These are phyloP conservation scores for Agrostemma githago DNA, from an alignment of 148 eudicot genomes.

Conservation along the genomic window DNA sequence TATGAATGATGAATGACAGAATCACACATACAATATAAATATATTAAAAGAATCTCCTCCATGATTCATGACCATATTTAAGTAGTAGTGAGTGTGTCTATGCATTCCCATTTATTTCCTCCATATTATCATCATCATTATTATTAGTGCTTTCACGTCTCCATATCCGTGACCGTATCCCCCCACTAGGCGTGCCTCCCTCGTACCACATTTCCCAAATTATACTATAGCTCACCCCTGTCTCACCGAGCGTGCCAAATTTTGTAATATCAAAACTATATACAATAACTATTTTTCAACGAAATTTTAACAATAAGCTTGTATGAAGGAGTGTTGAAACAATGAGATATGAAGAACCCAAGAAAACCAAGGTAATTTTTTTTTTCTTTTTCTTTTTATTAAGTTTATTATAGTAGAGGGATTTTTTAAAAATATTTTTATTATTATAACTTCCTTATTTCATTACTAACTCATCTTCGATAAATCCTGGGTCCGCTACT, in stretches of 20 bases:
- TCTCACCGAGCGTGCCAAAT: slow-evolving; percentile 10
- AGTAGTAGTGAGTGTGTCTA: neutral
- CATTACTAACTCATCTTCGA: no score
- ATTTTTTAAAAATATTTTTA: no score
- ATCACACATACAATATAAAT: no score
- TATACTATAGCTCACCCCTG: neutral
- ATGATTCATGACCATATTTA: neutral
- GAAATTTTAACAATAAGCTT: slow-evolving; percentile 9
- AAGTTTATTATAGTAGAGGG: no score
- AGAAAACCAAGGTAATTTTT: slow-evolving; percentile 74
- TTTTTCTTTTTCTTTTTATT: no score
- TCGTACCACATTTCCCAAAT: neutral
- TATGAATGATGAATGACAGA: neutral
- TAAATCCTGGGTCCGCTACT: neutral
- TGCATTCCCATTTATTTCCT: no score
- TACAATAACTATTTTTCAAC: neutral
- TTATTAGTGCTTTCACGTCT: neutral
- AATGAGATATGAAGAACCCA: slow-evolving; percentile 76
- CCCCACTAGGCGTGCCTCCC: neutral
- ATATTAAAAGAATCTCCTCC: neutral
- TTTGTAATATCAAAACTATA: neutral
- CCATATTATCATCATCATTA: no score
- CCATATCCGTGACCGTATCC: no score
- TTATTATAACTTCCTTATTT: no score
- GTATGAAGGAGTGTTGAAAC: slow-evolving; percentile 66